Conservation (phyloP, 306 rosid species). For the Luffa acutangula region DNA sequence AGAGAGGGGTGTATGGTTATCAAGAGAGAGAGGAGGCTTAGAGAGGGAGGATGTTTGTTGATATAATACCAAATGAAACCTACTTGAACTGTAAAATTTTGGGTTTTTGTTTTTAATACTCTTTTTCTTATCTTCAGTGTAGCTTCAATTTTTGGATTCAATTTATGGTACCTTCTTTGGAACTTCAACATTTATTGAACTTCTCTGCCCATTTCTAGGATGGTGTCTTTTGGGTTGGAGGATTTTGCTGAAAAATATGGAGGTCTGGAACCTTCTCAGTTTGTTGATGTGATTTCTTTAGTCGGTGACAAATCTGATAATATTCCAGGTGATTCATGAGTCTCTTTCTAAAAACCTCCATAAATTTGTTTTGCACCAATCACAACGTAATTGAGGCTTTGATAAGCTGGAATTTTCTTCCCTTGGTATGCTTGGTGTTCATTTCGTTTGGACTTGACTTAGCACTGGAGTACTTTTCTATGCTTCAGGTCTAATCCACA, state of each 20-base stretch:
- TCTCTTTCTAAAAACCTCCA: conserved; percentile 11
- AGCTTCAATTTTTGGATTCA: background rate
- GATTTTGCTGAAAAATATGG: conserved; percentile 68
- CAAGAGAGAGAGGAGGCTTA: background rate
- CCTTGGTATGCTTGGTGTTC: background rate
- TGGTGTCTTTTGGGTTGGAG: conserved; percentile 93
- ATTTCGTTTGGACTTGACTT: background rate
- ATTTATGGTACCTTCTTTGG: background rate
- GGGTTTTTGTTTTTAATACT: no score
- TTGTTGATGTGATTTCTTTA: conserved; percentile 80
- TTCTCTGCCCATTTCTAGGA: conserved; percentile 30
- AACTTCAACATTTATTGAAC: conserved; percentile 12
- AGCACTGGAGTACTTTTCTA: background rate
- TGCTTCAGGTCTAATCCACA: background rate
- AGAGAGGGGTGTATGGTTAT: background rate
- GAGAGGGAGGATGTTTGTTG: background rate
- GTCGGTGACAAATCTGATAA: conserved; percentile 87
- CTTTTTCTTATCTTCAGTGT: background rate
- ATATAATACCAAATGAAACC: background rate
- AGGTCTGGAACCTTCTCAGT: conserved; percentile 73
- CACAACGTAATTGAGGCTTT: background rate
- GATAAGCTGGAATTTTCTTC: background rate
- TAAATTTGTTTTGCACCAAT: background rate
- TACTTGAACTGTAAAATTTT: background rate
- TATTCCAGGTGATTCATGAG: conserved; percentile 65